Percentiles rank a stretch among this genome's conserved stretches.
These are phyloP conservation scores for Ascochyta lentis DNA, from an alignment of 2,329 filamentous ascomycete species.

Conservation along the genomic window DNA sequence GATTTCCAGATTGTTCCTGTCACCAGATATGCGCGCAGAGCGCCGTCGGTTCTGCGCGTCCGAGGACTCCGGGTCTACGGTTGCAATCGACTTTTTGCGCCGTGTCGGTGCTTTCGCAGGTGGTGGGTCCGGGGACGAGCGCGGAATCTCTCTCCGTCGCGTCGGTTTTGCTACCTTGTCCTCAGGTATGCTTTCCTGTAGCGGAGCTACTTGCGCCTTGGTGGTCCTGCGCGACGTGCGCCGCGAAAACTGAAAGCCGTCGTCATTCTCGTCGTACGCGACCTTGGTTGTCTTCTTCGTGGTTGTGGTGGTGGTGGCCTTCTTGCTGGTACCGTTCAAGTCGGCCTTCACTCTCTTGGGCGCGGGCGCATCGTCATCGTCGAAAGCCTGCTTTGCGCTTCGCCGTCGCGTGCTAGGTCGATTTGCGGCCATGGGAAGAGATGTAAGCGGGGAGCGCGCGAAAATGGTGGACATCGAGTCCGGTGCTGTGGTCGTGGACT, in stretches of 20 bases:
- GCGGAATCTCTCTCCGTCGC: slow-evolving; percentile 12
- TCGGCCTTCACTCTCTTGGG: slow-evolving; percentile 53
- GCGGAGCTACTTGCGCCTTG: slow-evolving; percentile 40
- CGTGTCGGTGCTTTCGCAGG: slow-evolving; percentile 14
- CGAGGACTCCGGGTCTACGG: slow-evolving; percentile 11
- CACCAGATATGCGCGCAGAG: slow-evolving; percentile 55
- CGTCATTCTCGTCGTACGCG: slow-evolving; percentile 56
- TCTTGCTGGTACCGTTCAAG: slow-evolving; percentile 47
- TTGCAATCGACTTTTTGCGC: slow-evolving; percentile 33
- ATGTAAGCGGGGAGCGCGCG: slow-evolving; percentile 52
- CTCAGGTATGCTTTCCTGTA: slow-evolving; percentile 41
- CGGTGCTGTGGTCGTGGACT: slow-evolving; percentile 33
- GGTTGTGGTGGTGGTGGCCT: slow-evolving; percentile 42
- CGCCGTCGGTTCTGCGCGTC: slow-evolving; percentile 46
- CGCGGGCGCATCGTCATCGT: slow-evolving; percentile 53
- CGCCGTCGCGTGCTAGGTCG: slow-evolving; percentile 53
- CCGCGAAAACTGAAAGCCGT: slow-evolving; percentile 58
- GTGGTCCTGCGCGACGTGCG: slow-evolving; percentile 45
- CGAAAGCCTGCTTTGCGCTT: slow-evolving; percentile 54
- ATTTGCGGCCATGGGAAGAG: slow-evolving; percentile 57
- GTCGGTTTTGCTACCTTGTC: slow-evolving; percentile 34
- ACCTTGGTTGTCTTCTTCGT: slow-evolving; percentile 49
- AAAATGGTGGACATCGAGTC: slow-evolving; percentile 47
- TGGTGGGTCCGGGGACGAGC: slow-evolving; percentile 12
- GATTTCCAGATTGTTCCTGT: slow-evolving; percentile 46